Percentiles rank a stretch among this genome's conserved stretches.
Evolutionary conservation across 1,284 basidiomycete genomes (phyloP).

Genomic region (Agaricales sp.): DNA sequence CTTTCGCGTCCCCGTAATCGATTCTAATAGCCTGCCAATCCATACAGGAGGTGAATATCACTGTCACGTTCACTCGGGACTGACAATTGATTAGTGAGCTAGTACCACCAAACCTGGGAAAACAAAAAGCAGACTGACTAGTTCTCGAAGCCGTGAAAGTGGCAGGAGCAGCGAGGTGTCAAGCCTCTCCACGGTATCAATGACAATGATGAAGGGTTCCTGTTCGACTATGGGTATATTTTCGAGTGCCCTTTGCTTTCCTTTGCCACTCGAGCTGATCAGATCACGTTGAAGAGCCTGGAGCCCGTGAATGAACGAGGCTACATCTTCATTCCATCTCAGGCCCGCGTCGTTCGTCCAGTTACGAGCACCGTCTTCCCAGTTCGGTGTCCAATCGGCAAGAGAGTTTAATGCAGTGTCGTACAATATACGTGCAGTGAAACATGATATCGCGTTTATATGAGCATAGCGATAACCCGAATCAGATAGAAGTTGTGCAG

Average conservation of each 20-base stretch:
- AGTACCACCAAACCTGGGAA: slow-evolving; percentile 1
- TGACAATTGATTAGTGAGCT: slow-evolving; percentile 21
- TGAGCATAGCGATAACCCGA: slow-evolving; percentile 28
- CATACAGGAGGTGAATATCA: slow-evolving; percentile 58
- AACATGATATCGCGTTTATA: slow-evolving; percentile 56
- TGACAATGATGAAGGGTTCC: slow-evolving; percentile 43
- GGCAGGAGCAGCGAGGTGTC: slow-evolving; percentile 61
- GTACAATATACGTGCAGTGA: slow-evolving; percentile 56
- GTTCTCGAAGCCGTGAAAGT: slow-evolving; percentile 59
- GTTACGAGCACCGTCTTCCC: slow-evolving; percentile 50
- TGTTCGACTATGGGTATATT: slow-evolving; percentile 15
- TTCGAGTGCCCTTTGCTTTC: slow-evolving; percentile 17
- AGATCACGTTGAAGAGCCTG: slow-evolving; percentile 17
- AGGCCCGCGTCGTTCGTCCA: slow-evolving; percentile 31
- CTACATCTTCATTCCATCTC: slow-evolving; percentile 50
- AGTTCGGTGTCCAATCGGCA: slow-evolving; percentile 39
- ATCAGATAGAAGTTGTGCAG: slow-evolving; percentile 6
- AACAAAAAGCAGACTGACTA: slow-evolving; percentile 39
- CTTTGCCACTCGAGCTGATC: slow-evolving; percentile 23
- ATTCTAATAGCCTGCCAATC: slow-evolving; percentile 73
- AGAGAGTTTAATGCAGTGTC: slow-evolving; percentile 57
- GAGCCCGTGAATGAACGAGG: slow-evolving; percentile 59
- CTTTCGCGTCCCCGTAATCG: slow-evolving; percentile 56
- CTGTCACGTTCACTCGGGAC: slow-evolving; percentile 22
- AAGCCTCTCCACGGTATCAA: slow-evolving; percentile 65